phyloP scores from a whole-genome alignment of 805 yeast species.

The Saturnispora kantuleensis region DNA sequence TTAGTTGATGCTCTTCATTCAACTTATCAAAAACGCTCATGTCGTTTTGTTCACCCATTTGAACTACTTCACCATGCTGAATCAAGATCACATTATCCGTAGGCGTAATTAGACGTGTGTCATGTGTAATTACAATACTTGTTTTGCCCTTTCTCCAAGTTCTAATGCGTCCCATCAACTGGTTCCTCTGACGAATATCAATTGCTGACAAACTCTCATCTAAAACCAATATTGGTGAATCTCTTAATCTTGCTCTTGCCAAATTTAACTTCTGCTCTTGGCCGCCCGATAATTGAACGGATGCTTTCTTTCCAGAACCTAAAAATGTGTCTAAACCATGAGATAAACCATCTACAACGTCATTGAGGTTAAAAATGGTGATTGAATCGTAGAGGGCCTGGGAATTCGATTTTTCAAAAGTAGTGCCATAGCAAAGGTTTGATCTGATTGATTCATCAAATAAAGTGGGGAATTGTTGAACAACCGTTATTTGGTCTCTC shows the following conservation, averaged over 20 bases:
- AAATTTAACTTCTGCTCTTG: constrained; percentile 77
- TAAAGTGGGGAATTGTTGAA: constrained; percentile 61
- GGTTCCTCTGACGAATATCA: constrained; percentile 41
- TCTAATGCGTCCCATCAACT: constrained; percentile 41
- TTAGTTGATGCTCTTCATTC: neutral
- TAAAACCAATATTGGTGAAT: constrained; percentile 65
- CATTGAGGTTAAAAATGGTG: constrained; percentile 41
- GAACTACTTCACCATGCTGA: constrained; percentile 47
- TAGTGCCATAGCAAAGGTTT: constrained; percentile 38
- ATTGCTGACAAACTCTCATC: constrained; percentile 87
- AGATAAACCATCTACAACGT: constrained; percentile 39
- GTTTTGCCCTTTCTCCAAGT: constrained; percentile 58
- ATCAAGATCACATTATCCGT: constrained; percentile 49
- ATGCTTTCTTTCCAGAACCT: constrained; percentile 19
- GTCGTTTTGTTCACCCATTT: constrained; percentile 31
- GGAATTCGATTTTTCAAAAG: constrained; percentile 15
- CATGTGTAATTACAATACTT: constrained; percentile 78
- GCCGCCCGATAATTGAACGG: constrained; percentile 71
- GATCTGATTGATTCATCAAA: constrained; percentile 55
- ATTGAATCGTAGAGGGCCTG: constrained; percentile 35
- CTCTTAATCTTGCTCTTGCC: constrained; percentile 70
- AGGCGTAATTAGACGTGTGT: constrained; percentile 22
- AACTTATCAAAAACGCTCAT: neutral
- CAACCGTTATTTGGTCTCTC: constrained; percentile 52
- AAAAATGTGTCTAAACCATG: constrained; percentile 46